phyloP scores from a whole-genome alignment of 2,329 filamentous ascomycete species.

The Calonectria crousiana region DNA sequence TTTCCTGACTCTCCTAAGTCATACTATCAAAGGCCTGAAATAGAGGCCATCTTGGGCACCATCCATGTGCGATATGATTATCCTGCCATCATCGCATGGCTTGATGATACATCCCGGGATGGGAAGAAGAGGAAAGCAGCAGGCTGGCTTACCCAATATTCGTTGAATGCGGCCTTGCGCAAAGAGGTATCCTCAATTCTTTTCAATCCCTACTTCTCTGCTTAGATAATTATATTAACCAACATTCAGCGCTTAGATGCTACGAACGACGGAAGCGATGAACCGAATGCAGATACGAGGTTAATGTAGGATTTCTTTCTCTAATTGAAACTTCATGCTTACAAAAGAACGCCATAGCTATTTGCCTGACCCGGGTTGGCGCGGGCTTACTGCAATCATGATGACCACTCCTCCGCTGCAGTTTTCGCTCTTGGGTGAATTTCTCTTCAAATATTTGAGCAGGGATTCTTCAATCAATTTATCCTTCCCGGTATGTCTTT shows the following conservation, averaged over 20 bases:
- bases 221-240: neutral
- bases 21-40: neutral
- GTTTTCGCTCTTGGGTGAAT: neutral
- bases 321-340: neutral
- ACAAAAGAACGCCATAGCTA: neutral
- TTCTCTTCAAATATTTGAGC: neutral
- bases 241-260: neutral
- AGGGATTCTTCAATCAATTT: neutral
- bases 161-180: neutral
- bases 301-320: neutral
- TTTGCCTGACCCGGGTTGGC: neutral
- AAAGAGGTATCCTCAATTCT: neutral
- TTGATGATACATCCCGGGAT: neutral
- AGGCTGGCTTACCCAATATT: neutral
- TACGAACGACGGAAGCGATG: too few relatives aligned
- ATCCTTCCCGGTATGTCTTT: neutral
- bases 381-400: neutral
- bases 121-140: too few relatives aligned
- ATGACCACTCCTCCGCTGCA: neutral
- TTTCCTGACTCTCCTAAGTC: neutral
- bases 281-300: neutral
- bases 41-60: neutral
- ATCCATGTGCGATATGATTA: neutral
- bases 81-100: neutral
- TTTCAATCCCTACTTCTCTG: neutral